Base-by-base conservation (phyloP, 805 yeast species). In the Candida endomychidarum region DNA sequence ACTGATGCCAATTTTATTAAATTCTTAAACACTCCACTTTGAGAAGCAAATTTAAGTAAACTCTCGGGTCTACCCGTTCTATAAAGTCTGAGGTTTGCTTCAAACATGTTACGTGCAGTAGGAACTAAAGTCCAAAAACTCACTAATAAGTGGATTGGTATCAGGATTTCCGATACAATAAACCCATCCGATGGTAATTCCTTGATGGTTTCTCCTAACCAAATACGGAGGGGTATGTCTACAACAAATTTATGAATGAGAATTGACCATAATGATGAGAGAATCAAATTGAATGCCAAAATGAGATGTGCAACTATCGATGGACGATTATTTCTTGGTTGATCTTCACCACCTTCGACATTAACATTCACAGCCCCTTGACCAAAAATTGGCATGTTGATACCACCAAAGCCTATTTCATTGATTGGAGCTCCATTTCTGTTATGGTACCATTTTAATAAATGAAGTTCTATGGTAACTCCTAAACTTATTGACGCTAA, bases 401-500 rank as follows among this genome's bases (percentile, higher is more conserved):
- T 19, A 7, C 28, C n/a, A n/a, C n/a, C 34, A 39, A 12, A 20
- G 5, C 24, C 38, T 8, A 16, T 31, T 30, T 25, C 35, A 21
- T 21, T 30, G 5, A 23, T 14, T 3, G 35, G 24, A 7, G 31
- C 23, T 8, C 29, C 38, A n/a, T 28, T 3, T 4, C 20, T 14
- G 5, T 35, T 30, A 25, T 46, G 45, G 27, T 43, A 43, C 28
- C 38, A 41, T 22, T 35, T 14, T 11, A 47, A 40, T 2, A 23
- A 6, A n/a, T 20, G 17, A n/a, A 47, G 18, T 36, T 44, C 43
- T 2, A 47, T 6, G 12, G 38, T n/a, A 3, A 39, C 14, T 4
- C 51, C 51, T 5, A 37, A 23, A n/a, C 40, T 15, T 11, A 47
- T n/a, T 2, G 48, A 44, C 7, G 29, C 38, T 5, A 44, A 14